Conservation (phyloP, 2,329 filamentous ascomycete species). For the Epichloe coenophiala region DNA sequence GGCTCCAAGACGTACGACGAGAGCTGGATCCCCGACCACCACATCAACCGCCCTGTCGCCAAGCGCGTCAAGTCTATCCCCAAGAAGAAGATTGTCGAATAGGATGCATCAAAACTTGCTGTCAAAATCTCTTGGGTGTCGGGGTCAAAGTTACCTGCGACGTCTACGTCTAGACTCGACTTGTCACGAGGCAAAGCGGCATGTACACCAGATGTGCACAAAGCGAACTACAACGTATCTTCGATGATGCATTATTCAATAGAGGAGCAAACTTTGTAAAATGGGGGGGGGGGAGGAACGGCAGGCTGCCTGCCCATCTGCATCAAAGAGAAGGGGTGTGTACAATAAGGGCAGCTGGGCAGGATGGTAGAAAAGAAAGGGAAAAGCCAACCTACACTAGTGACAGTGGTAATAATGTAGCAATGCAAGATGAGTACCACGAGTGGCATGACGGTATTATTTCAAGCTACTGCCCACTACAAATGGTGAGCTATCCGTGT, state of each 20-base stretch:
- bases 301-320: not conserved
- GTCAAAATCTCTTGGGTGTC: not conserved
- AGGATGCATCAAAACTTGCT: conserved; percentile 1
- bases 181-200: no score
- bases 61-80: conserved; percentile 50
- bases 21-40: conserved; percentile 84
- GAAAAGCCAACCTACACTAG: not conserved
- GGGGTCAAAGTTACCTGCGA: no score
- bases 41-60: conserved; percentile 73
- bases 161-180: no score
- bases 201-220: no score
- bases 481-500: no score
- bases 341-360: not conserved
- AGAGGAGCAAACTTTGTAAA: no score
- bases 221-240: no score
- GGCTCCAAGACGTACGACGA: conserved; percentile 69
- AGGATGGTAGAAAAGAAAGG: not conserved
- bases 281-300: not conserved
- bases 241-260: no score
- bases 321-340: not conserved
- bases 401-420: not conserved
- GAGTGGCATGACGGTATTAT: not conserved
- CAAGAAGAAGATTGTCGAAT: conserved; percentile 27
- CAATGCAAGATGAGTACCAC: not conserved
- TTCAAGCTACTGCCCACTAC: no score